Evolutionary conservation across 768 basidiomycete species (phyloP), one percentile per base, ranked within the genome.

Genomic region (Tylopilus subfusipes): DNA sequence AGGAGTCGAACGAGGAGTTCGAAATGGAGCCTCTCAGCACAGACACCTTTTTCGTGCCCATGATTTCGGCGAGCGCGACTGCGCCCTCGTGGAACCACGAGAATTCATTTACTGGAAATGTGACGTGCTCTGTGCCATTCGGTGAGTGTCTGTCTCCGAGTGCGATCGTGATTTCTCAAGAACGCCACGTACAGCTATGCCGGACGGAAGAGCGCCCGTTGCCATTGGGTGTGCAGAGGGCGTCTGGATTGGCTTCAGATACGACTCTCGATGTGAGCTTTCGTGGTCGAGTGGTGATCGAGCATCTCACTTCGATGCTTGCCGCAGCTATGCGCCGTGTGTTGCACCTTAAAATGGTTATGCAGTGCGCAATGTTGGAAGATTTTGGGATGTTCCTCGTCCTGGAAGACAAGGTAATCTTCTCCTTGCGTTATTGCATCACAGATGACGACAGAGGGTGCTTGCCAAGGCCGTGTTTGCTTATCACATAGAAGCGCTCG

Each of bases 351-450:
- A 93, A 93, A 71, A 84, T 86, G 76, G 94, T 98, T 30, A 94
- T 93, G 0, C 93, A 97, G 65, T 93, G 92, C 67, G 94, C 94
- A 0, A 95, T 98, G 81, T 75, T 98, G 8, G 93, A 97, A 66
- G 91, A 96, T 58, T 98, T 97, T 69, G 91, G 93, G 16, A 93
- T 98, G 60, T 94, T 99, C 78, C 80, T 98, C 25, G 96, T 98
- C 5, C 76, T 98, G 12, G 92, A 94, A 10, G 93, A 97, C 72
- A 95, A 94, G 78, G 90, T 84, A 14, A 51, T 59, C 45, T 11
- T 27, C 7, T 22, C 27, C 18, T 42, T 38, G 2, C 42, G 10
- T 40, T 19, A 5, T 44, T 9, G 39, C 38, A 2, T 46, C 16
- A 24, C 18, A 44, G n/a, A 42, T 22, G 19, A 45, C 31, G 19